These are phyloP conservation scores for Staphylotrichum longicolle DNA, from an alignment of 495 filamentous ascomycete species.

Conservation along the genomic window DNA sequence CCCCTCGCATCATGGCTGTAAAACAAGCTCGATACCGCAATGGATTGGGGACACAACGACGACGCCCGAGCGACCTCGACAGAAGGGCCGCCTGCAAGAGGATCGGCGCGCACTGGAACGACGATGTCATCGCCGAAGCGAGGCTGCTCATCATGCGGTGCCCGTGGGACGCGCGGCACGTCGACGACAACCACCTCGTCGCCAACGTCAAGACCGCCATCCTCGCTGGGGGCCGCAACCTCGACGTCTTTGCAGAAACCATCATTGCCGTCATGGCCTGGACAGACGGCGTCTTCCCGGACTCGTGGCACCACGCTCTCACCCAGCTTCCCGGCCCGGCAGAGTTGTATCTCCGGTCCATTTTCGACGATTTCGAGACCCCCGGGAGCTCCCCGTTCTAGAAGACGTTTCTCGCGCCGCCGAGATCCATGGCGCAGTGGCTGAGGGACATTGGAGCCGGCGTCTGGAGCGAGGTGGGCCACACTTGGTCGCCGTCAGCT, in stretches of 20 bases:
- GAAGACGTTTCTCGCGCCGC: neutral
- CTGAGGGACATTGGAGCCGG: neutral
- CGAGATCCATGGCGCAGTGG: neutral
- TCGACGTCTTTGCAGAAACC: neutral
- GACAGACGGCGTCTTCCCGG: neutral
- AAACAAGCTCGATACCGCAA: too few relatives aligned
- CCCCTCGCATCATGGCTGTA: too few relatives aligned
- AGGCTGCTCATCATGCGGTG: neutral
- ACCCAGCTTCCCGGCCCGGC: neutral
- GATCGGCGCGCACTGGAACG: neutral
- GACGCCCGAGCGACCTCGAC: too few relatives aligned
- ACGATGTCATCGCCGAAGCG: neutral
- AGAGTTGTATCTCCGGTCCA: neutral
- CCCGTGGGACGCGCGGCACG: neutral
- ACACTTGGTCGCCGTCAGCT: too few relatives aligned
- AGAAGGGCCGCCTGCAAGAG: neutral
- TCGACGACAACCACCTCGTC: conserved; percentile 1
- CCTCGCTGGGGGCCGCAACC: neutral
- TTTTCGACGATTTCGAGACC: neutral
- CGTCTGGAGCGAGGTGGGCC: neutral
- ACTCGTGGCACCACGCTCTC: neutral
- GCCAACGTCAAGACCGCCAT: neutral
- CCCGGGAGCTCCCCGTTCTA: neutral
- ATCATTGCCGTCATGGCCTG: conserved; percentile 1
- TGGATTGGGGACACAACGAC: too few relatives aligned